Base-by-base conservation (phyloP, 805 yeast genomes). In the Tetrapisispora phaffii region DNA sequence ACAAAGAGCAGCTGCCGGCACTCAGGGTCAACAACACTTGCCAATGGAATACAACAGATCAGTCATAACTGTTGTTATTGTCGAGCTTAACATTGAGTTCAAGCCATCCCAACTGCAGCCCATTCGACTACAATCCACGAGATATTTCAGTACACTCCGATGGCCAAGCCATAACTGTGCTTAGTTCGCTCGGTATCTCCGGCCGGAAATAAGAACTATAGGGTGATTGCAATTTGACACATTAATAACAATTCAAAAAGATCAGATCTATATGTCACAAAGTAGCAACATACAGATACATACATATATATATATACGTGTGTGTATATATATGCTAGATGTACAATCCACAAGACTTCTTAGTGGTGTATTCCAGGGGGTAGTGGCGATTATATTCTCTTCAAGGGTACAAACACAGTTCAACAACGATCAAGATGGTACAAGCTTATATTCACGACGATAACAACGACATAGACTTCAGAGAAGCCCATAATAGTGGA, bases 401-500 rank as follows among this genome's bases (percentile, higher is more conserved):
- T n/a, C n/a, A n/a, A n/a, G n/a, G 7, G 31, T 28, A 10, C 10
- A n/a, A 28, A n/a, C 31, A 28, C 13, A 6, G 31, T 12, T 3
- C 10, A 28, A 28, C 10, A 5, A 5, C 7, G 4, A 4, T 28
- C 31, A 28, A 28, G 13, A 28, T 71, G 65, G 65, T 75, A 70
- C 65, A 69, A 53, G 72, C 72, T 1, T 85, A 81, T 62, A 76
- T 74, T 53, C 85, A 82, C 75, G 90, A 85, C 59, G 72, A 74
- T 57, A 63, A 73, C 31, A 73, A 73, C 41, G 63, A 73, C 0
- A 66, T 66, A 1, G 84, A 79, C 41, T 82, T 80, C 66, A 78
- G 87, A 17, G 75, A 74, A 16, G 79, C 76, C 29, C 95, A 86
- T 63, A 73, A 85, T 64, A 75, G 87, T 0, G 96, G 96, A 0